Base-by-base conservation (phyloP, 305 asterid species). In the Fraxinus latifolia region DNA sequence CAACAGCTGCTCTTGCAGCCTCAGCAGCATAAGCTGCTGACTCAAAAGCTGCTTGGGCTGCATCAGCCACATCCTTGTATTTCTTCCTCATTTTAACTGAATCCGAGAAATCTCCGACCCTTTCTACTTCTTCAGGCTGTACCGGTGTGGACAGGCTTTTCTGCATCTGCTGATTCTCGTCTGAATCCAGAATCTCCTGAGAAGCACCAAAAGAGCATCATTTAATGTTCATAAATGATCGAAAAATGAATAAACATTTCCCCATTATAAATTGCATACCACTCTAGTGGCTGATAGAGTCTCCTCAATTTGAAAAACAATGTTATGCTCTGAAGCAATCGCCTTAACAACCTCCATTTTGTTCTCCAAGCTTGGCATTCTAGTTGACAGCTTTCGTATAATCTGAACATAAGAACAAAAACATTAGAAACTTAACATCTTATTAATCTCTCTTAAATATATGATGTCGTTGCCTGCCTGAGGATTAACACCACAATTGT, bases 41-140 rank as follows among this genome's bases (percentile, higher is more conserved):
- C 37, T 92, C 93, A 80, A 94, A 96, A 0, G 99, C 99, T 68
- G 93, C 97, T 82, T 92, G 98, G 0, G 99, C 99, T 47, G 99
- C 98, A 72, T 93, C 93, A 15, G 94, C 99, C 60, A 90, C 99
- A 77, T 94, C 95, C 83, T 82, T 93, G 90, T 93, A 96, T 81
- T 88, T 89, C 50, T 85, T 83, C 85, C 81, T 86, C 83, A 21
- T 34, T 62, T 84, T 83, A 42, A 68, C 53, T 8, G 87, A 76
- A 53, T 82, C 85, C 0, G 85, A 68, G 75, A 83, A 60, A 7
- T 81, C 81, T 36, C 79, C 86, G 31, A 34, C 82, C 33, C 67
- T 80, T 19, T 74, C 91, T 7, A 77, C 42, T 15, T 84, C 89
- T 1, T 75, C 86, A 32, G 36, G 72, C 47, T 62, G 80, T 5